These are phyloP conservation scores for Rhynchospora pubera DNA, from an alignment of 176 grass and related monocot species.

Conservation along the genomic window DNA sequence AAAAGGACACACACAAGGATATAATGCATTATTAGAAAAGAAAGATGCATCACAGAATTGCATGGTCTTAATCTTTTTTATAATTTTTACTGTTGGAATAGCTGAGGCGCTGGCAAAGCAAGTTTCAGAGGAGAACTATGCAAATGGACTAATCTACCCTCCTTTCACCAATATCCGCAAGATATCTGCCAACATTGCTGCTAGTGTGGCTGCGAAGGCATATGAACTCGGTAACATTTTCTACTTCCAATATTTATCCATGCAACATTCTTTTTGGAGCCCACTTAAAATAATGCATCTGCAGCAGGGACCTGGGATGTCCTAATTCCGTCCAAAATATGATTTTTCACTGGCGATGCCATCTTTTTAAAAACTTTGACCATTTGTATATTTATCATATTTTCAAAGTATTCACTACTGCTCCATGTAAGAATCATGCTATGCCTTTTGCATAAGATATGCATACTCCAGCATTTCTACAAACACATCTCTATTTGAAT, in stretches of 20 bases:
- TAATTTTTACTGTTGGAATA: constrained; percentile 19
- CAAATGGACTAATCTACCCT: constrained; percentile 75
- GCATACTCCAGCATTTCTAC: not conserved
- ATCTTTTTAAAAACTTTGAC: too few species aligned
- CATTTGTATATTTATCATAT: not conserved
- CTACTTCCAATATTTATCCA: not conserved
- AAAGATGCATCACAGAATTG: not conserved
- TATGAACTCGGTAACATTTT: constrained; percentile 57
- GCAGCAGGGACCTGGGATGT: not conserved
- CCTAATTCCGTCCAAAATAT: not conserved
- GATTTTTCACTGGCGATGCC: too few species aligned
- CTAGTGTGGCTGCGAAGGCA: constrained; percentile 77
- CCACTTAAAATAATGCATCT: not conserved
- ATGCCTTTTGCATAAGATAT: not conserved
- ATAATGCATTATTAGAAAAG: not conserved
- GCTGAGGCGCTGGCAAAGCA: constrained; percentile 72
- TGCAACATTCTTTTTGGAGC: not conserved
- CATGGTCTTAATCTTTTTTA: not conserved
- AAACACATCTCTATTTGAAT: not conserved
- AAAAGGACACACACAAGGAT: not conserved
- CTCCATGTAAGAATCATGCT: not conserved
- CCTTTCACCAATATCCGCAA: constrained; percentile 84
- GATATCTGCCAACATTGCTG: constrained; percentile 84
- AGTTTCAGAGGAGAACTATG: constrained; percentile 64
- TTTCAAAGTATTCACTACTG: not conserved